Evolutionary conservation across 2,329 filamentous ascomycete species (phyloP), one percentile per base, ranked within the genome.

Genomic region (Penicillium sp.): DNA sequence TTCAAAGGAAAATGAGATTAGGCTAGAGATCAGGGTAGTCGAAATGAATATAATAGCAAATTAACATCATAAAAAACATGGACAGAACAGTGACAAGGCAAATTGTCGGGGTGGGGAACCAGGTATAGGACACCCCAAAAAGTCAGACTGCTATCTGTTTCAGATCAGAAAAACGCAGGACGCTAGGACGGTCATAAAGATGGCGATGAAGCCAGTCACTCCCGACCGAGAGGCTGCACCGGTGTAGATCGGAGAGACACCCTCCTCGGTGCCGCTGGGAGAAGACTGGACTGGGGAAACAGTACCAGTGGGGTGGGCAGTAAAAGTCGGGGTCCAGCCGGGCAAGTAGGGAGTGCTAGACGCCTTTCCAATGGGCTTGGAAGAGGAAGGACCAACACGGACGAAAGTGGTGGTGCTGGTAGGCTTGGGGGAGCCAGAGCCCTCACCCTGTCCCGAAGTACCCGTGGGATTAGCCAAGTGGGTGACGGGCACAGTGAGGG

Each of bases 401-500:
- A 45, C 48, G 3, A 25, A 22, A 49, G 54, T 46, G 1, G 49
- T 49, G 33, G 55, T 52, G n/a, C 26, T 26, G 16, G 60, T 58
- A 13, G 56, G 33, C 14, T 56, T 40, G 49, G 62, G 26, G n/a
- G 56, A 2, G 22, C 28, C 37, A 25, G 63, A 57, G 10, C 45
- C 49, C 8, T 55, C 14, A 16, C 40, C 43, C 19, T 60, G 37
- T 49, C 42, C 58, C 40, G 57, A 48, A 6, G 60, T 37, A 6
- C 40, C 49, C 7, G 55, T 53, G 4, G 52, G 48, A 30, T 55
- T 60, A 3, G 56, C 46, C 6, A 42, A 16, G 35, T 56, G 11
- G 19, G 42, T 62, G 1, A 57, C 55, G 11, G 70, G 68, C n/a
- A 70, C 51, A 5, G 68, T 70, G 26, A 68, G 43, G 8, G 68